phyloP scores from a whole-genome alignment of 2,329 filamentous ascomycete species.

The Talaromyces verruculosus region DNA sequence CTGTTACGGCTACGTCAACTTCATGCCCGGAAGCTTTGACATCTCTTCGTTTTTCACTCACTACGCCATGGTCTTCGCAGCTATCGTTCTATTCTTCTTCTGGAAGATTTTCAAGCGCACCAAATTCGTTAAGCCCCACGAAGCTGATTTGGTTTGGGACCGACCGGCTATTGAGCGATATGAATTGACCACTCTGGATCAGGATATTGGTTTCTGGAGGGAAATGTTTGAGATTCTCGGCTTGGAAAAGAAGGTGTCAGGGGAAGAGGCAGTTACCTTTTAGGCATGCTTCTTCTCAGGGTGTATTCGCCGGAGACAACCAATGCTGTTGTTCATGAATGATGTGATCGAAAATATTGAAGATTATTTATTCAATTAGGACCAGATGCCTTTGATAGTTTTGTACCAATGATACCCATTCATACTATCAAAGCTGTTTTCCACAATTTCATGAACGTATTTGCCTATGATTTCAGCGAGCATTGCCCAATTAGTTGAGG shows the following conservation, averaged over 20 bases:
- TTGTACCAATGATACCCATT: conserved; percentile 6
- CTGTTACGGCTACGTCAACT: conserved; percentile 71
- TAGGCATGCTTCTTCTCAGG: neutral
- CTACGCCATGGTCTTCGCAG: conserved; percentile 72
- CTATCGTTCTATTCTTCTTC: conserved; percentile 65
- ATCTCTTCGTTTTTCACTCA: conserved; percentile 73
- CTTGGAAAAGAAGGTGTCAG: neutral
- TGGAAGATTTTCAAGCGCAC: conserved; percentile 60
- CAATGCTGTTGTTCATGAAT: no score
- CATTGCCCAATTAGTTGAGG: neutral
- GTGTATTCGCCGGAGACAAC: no score
- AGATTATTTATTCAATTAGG: neutral
- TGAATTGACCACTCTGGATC: conserved; percentile 19
- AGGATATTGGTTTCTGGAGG: conserved; percentile 19
- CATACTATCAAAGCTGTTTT: neutral
- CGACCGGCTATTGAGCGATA: conserved; percentile 67
- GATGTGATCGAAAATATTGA: neutral
- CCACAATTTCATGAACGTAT: neutral
- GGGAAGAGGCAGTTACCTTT: neutral
- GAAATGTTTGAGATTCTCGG: conserved; percentile 10
- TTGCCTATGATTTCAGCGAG: neutral
- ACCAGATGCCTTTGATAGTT: neutral
- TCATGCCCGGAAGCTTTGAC: conserved; percentile 61
- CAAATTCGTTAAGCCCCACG: conserved; percentile 55
- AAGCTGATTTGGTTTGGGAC: conserved; percentile 70